These are phyloP conservation scores for Glomus cerebriforme DNA, from an alignment of 192 early-diverging fungal genomes.

Conservation along the genomic window DNA sequence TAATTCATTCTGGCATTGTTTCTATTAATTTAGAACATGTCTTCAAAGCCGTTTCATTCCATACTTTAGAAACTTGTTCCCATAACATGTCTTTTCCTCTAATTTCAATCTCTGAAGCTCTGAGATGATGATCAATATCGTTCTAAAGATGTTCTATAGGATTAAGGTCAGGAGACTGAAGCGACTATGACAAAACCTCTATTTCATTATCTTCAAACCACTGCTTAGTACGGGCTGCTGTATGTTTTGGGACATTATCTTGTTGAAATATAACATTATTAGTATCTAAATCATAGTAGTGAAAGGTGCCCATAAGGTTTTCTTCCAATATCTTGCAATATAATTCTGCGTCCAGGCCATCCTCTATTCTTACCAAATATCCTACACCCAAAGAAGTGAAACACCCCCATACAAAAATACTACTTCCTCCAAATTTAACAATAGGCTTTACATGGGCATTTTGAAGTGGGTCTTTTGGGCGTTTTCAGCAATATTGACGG, in stretches of 20 bases:
- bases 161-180: neutral
- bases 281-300: slow-evolving; percentile 27
- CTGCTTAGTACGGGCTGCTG: neutral
- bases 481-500: too few species aligned
- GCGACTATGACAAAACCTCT: neutral
- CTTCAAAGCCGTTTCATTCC: too few species aligned
- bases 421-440: slow-evolving; percentile 11
- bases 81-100: neutral
- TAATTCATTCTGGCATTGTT: too few species aligned
- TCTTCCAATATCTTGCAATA: slow-evolving; percentile 31
- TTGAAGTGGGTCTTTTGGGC: neutral
- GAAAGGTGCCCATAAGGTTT: slow-evolving; percentile 23
- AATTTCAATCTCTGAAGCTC: neutral
- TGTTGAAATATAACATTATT: slow-evolving; percentile 38
- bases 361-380: slow-evolving; percentile 32
- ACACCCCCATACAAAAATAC: slow-evolving; percentile 32
- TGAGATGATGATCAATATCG: neutral
- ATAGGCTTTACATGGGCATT: neutral
- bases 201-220: neutral
- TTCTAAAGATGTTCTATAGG: neutral
- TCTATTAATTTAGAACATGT: too few species aligned
- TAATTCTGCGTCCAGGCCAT: slow-evolving; percentile 10
- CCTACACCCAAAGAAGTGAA: slow-evolving; percentile 35
- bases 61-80: too few species aligned
- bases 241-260: slow-evolving; percentile 19